Conservation (phyloP, 306 rosid species). For the Quercus agrifolia region DNA sequence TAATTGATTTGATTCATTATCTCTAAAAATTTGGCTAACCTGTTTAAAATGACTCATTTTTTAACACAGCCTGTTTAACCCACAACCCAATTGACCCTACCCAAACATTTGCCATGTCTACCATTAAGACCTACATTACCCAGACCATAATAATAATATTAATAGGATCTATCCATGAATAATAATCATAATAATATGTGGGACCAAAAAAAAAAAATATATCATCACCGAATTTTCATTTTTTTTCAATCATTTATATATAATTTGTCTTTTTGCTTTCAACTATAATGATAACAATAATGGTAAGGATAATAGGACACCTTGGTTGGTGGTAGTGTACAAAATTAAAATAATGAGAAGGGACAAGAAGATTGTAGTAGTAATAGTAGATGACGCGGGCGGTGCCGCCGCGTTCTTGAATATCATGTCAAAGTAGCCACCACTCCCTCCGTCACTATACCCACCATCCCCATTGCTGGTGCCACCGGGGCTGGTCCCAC, state of each 20-base stretch:
- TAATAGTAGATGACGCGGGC: conserved; percentile 24
- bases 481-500: conserved; percentile 52
- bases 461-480: conserved; percentile 39
- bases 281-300: conserved; percentile 28
- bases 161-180: too few species aligned
- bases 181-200: background rate
- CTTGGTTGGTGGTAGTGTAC: conserved; percentile 42
- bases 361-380: conserved; percentile 43
- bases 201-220: background rate
- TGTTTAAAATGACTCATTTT: too few species aligned
- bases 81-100: too few species aligned
- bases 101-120: too few species aligned
- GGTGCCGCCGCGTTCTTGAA: conserved; percentile 54
- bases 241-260: background rate
- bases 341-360: conserved; percentile 48
- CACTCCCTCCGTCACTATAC: conserved; percentile 40
- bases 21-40: too few species aligned
- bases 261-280: conserved; percentile 1
- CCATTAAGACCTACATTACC: too few species aligned
- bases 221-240: background rate
- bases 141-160: too few species aligned
- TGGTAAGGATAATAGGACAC: conserved; percentile 31
- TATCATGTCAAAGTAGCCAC: conserved; percentile 78
- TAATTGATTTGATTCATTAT: too few species aligned
- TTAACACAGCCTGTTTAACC: too few species aligned